Base-by-base conservation (phyloP, 371 early-diverging fungal genomes). In the Mucor racemosus region DNA sequence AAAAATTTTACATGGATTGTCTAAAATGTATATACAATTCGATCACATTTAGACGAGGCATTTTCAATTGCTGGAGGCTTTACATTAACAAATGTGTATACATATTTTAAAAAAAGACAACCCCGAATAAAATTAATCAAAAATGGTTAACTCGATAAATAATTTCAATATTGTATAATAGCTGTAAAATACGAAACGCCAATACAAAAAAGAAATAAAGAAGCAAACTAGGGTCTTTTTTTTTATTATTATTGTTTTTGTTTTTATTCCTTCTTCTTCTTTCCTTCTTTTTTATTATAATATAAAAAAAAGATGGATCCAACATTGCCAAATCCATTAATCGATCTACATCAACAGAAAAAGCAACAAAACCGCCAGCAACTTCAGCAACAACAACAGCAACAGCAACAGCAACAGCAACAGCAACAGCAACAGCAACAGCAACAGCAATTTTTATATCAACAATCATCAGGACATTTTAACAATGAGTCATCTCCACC, bases 71-170 rank as follows among this genome's bases (percentile, higher is more conserved):
- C 3, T 26, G 1, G 26, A 26, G 1, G 3, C 26, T 26, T 26
- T 26, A 26, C 26, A 26, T 26, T 26, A 46, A 7, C 46, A 46
- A n/a, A 46, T 46, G 46, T 46, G 9, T 46, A 46, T 46, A 46
- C 46, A 46, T 46, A 0, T n/a, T 19, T 46, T 19, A 26, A 53
- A 53, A 53, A 53, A 53, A 62, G 48, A 62, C 38, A 62, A 53
- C 63, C 63, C 53, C 54, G 40, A 62, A 62, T 26, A 62, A 54
- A 53, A 62, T 38, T 40, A 54, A 21, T 54, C 63, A 54, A 62
- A 62, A 39, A 54, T n/a, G 36, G 60, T 66, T 54, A 60, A 66
- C 34, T 35, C 35, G 48, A 39, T 31, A 21, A 38, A 26, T 53
- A 41, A 11, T 35, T 42, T 36, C 33, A 33, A 63, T 35, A 33